Evolutionary conservation across 306 rosid species (phyloP).

Genomic region (Hippophae gyantsensis): DNA sequence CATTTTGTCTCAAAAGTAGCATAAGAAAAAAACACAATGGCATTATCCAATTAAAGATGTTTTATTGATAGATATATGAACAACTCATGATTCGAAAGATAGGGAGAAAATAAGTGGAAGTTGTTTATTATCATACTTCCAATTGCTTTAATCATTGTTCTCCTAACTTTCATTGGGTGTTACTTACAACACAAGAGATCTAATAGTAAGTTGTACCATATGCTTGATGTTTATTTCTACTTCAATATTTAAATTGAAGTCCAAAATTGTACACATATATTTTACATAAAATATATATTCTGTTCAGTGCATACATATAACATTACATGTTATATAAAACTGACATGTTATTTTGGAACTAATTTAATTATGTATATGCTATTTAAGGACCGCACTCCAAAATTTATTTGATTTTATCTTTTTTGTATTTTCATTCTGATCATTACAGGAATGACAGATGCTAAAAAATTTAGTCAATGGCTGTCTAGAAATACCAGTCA

Average conservation of each 20-base stretch:
- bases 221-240: not conserved
- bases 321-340: too few relatives aligned
- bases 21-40: not conserved
- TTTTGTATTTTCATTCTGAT: too few relatives aligned
- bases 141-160: conserved; percentile 4
- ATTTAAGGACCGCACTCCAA: conserved; percentile 4
- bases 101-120: conserved; percentile 2
- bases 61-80: not conserved
- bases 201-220: conserved; percentile 9
- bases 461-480: not conserved
- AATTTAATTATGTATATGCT: not conserved
- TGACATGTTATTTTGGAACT: too few relatives aligned
- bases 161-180: conserved; percentile 8
- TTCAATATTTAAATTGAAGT: too few relatives aligned
- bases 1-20: too few relatives aligned
- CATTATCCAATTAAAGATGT: too few relatives aligned
- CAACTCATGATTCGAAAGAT: conserved; percentile 18
- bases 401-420: not conserved
- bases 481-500: not conserved
- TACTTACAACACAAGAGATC: conserved; percentile 13
- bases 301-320: too few relatives aligned
- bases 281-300: too few relatives aligned
- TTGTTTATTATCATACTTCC: conserved; percentile 17
- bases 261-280: too few relatives aligned
- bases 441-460: too few relatives aligned